Evolutionary conservation across 306 rosid species (phyloP), one percentile per base, ranked within the genome.

Genomic region (Prunus padus): DNA sequence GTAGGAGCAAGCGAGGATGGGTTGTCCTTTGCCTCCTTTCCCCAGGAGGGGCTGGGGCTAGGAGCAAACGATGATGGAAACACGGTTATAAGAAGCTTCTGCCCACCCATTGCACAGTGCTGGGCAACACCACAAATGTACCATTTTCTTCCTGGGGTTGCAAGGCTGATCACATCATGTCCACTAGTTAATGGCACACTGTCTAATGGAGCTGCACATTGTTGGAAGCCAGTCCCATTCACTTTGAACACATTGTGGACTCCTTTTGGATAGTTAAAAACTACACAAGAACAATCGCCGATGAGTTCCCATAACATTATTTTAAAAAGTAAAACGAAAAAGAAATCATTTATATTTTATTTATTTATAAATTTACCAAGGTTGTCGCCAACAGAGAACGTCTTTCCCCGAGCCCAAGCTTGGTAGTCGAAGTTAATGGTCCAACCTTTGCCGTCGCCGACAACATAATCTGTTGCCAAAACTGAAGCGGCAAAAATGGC

Each of bases 381-480:
- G 47, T 72, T 80, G 74, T 88, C 87, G 12, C 90, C 90, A 19
- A 81, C 85, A 7, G 55, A 52, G 69, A 88, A 83, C 28, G 71
- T 76, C 63, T 83, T 89, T 6, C 82, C 88, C 31, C 9, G 26
- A 26, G 86, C 74, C 88, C 91, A 85, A 56, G 76, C 74, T 77
- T 81, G 80, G 70, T 82, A 81, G 77, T 85, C 84, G 9, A 79
- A 74, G 66, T 71, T 67, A 2, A 9, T 61, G 47, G 82, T 80
- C 92, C 88, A 86, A 42, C 90, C 92, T 1, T 59, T 55, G 2
- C 56, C 72, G n/a, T 82, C 88, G 19, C 88, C 87, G 4, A 88
- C 88, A 3, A 79, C 14, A 64, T 61, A 72, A 20, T 84, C 75
- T 5, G 59, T 74, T n/a, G 80, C 87, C 30, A 74, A 75, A 69